Base-by-base conservation (phyloP, 1,284 basidiomycete species). In the Meripilus lineatus region DNA sequence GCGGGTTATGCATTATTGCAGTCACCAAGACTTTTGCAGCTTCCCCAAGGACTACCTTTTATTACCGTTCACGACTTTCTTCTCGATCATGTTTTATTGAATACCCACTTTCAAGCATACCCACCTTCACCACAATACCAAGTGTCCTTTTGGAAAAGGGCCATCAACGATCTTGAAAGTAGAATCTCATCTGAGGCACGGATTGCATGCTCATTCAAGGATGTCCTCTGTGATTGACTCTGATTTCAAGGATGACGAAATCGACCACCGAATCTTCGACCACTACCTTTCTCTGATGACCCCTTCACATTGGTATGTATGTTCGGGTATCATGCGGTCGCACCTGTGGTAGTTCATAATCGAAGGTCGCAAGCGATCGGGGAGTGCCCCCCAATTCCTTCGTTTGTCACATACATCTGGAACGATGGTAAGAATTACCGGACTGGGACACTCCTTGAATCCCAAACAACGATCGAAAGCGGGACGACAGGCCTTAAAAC, bases 401-500 rank as follows among this genome's bases (percentile, higher is more conserved):
- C 82, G 5, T 87, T 78, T 58, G 56, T 79, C 15, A 88, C 86
- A 1, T 72, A 86, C 56, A 75, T 79, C 45, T 86, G 81, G 81
- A 51, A 42, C 4, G 53, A 64, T 40, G 32, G 62, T 3, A 40
- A 45, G 3, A 17, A 51, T 13, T 69, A 68, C 47, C 63, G 69
- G 24, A 71, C 61, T 6, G 65, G 71, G 14, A 87, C 85, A 1
- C 61, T 89, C 2, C 65, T 82, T 10, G 86, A 89, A 61, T 85
- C 87, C 2, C 75, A 80, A 3, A 81, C 76, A 1, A 78, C 71
- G 1, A 79, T 88, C 23, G 84, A 89, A 58, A 68, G 68, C 35
- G 86, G 87, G 2, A 89, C 85, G 0, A 89, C 86, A 1, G 87
- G 87, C 4, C 61, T 89, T 34, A 71, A 81, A 42, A 89, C 86